Evolutionary conservation across 805 yeast genomes (phyloP).

Genomic region (Pichia heedii): DNA sequence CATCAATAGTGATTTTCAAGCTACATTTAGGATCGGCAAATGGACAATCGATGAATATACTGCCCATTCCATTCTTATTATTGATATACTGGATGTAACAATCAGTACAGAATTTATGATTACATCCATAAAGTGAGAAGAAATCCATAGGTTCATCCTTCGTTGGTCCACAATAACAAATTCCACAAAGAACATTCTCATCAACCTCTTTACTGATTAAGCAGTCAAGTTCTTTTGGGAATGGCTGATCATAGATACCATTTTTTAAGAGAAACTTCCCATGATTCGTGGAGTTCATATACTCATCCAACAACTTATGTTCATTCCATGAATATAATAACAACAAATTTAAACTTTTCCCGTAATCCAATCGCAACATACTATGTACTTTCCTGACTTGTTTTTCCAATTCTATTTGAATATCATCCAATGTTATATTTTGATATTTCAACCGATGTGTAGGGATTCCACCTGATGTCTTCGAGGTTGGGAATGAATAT

Average conservation of each 20-base stretch:
- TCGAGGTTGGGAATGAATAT: conserved; percentile 14
- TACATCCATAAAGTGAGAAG: conserved; percentile 50
- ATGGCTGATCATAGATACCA: conserved; percentile 26
- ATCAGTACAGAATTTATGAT: conserved; percentile 57
- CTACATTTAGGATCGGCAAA: conserved; percentile 39
- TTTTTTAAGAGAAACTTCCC: conserved; percentile 16
- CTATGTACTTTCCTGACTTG: conserved; percentile 28
- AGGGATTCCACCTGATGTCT: conserved; percentile 15
- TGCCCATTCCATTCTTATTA: conserved; percentile 32
- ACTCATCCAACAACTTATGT: conserved; percentile 46
- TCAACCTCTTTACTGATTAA: conserved; percentile 14
- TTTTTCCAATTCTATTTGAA: conserved; percentile 19
- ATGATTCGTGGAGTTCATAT: conserved; percentile 31
- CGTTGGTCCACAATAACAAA: conserved; percentile 60
- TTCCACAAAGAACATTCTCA: conserved; percentile 39
- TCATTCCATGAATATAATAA: conserved; percentile 50
- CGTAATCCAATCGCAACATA: conserved; percentile 30
- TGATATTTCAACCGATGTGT: conserved; percentile 25
- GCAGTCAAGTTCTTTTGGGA: conserved; percentile 20
- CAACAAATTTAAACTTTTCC: conserved; percentile 36
- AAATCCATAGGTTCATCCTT: conserved; percentile 23
- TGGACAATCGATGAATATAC: conserved; percentile 55
- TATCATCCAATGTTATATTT: conserved; percentile 23
- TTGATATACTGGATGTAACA: conserved; percentile 61
- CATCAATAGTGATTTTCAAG: conserved; percentile 34